A percentile compares a stretch with the other conserved stretches of the same genome.
These are phyloP conservation scores for Sequoia sempervirens DNA, from an alignment of 75 land plant species.

Conservation along the genomic window DNA sequence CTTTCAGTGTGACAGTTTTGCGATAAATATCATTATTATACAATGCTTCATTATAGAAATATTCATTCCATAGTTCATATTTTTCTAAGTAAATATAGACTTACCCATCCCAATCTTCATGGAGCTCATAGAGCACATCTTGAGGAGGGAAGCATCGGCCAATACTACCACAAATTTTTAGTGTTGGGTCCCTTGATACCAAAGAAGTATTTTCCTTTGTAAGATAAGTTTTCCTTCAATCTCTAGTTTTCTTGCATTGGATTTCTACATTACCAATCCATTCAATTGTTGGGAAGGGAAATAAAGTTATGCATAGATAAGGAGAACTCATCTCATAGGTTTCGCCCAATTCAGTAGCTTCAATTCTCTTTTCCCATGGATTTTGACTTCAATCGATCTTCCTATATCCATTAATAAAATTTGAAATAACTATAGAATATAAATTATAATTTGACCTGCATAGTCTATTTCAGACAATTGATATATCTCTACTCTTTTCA, in stretches of 20 bases:
- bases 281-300: slow-evolving; percentile 17
- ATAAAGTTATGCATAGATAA: slow-evolving; percentile 44
- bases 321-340: slow-evolving; percentile 74
- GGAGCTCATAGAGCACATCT: not conserved
- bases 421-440: too few relatives aligned
- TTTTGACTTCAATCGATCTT: too few relatives aligned
- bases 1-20: slow-evolving; percentile 59
- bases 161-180: slow-evolving; percentile 53
- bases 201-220: slow-evolving; percentile 40
- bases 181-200: slow-evolving; percentile 36
- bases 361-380: slow-evolving; percentile 43
- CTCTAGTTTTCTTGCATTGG: slow-evolving; percentile 63
- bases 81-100: not conserved
- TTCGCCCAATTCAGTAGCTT: slow-evolving; percentile 50
- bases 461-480: too few relatives aligned
- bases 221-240: slow-evolving; percentile 58
- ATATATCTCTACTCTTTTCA: not conserved
- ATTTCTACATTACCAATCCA: slow-evolving; percentile 74
- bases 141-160: not conserved
- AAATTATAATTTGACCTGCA: too few relatives aligned
- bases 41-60: not conserved
- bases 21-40: not conserved
- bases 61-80: not conserved
- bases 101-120: slow-evolving; percentile 8
- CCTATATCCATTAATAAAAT: too few relatives aligned